Evolutionary conservation across 225 moss, liverwort and hornwort species (phyloP).

Genomic region (Bryum argenteum): DNA sequence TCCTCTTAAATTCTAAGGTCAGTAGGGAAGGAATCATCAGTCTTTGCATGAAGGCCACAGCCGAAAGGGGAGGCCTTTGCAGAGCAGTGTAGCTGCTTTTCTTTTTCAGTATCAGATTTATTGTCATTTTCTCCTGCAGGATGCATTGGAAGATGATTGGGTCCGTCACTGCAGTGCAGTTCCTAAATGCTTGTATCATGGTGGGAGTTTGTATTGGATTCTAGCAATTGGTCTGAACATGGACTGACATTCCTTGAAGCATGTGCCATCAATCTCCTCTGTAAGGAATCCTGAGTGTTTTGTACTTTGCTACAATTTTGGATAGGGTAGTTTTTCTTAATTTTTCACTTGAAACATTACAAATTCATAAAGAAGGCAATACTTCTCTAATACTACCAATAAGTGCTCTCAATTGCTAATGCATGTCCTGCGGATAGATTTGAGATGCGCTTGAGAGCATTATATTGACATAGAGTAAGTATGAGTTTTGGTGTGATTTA

Average conservation of each 20-base stretch:
- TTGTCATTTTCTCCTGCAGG: neutral
- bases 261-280: neutral
- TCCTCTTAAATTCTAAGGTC: too few species aligned
- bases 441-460: too few species aligned
- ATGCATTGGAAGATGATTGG: constrained; percentile 16
- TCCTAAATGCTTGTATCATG: neutral
- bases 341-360: too few species aligned
- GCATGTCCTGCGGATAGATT: too few species aligned
- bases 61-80: constrained; percentile 8
- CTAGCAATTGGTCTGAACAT: constrained; percentile 17
- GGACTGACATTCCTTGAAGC: constrained; percentile 16
- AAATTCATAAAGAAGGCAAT: too few species aligned
- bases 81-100: neutral
- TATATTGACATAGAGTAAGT: too few species aligned
- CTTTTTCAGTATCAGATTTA: neutral
- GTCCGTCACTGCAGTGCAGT: neutral
- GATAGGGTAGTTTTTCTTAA: too few species aligned
- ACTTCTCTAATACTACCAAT: too few species aligned
- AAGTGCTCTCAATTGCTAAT: too few species aligned
- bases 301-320: neutral
- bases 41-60: neutral
- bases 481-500: too few species aligned
- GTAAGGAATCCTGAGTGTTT: neutral
- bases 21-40: neutral
- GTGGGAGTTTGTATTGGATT: constrained; percentile 6